phyloP scores from a whole-genome alignment of 768 basidiomycete genomes.

The Trichaptum fuscoviolaceum region DNA sequence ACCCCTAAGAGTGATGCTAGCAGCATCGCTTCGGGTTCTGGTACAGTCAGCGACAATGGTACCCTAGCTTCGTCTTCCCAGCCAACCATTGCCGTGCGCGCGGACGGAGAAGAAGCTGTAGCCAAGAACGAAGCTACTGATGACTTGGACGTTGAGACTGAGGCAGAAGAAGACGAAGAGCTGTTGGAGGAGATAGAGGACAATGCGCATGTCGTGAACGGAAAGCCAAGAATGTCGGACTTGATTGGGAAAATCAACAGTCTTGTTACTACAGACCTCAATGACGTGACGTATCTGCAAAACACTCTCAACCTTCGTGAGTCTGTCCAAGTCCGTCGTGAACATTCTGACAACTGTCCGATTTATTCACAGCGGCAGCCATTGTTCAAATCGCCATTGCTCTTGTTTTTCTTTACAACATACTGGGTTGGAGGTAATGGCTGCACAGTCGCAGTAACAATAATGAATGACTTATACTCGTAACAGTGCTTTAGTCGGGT shows the following conservation, averaged over 20 bases:
- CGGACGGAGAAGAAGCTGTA: neutral
- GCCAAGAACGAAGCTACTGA: neutral
- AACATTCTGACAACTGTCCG: constrained; percentile 13
- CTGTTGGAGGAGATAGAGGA: neutral
- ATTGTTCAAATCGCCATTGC: constrained; percentile 55
- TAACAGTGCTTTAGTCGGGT: constrained; percentile 50
- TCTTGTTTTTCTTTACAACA: constrained; percentile 48
- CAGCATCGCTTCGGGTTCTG: neutral
- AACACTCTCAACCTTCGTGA: constrained; percentile 25
- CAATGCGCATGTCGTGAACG: neutral
- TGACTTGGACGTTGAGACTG: neutral
- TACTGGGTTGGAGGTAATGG: constrained; percentile 46
- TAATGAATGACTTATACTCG: constrained; percentile 1
- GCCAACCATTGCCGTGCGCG: neutral
- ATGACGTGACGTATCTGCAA: constrained; percentile 27
- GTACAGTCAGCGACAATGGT: neutral
- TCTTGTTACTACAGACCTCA: constrained; percentile 61
- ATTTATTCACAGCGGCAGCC: constrained; percentile 24
- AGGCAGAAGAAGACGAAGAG: neutral
- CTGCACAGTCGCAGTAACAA: constrained; percentile 17
- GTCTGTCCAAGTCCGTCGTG: constrained; percentile 16
- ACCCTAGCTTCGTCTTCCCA: constrained; percentile 1
- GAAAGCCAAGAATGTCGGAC: constrained; percentile 6
- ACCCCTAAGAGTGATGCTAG: neutral
- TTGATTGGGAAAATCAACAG: constrained; percentile 71